Conservation (phyloP, 2,329 filamentous ascomycete genomes). For the Cladosporium oxysporum region DNA sequence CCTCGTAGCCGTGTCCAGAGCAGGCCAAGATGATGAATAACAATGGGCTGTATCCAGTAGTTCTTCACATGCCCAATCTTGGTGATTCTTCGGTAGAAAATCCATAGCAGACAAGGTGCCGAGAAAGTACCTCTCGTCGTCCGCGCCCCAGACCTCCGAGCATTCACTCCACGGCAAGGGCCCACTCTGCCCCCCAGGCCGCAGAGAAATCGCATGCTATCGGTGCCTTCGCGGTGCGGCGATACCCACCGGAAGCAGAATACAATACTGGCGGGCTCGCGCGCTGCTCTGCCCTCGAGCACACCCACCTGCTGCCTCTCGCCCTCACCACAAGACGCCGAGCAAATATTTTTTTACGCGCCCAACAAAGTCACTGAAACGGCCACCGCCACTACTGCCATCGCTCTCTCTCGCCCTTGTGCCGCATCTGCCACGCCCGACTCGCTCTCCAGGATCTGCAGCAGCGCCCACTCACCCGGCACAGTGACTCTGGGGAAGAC, state of each 20-base stretch:
- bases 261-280: background rate
- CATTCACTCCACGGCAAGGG: constrained; percentile 14
- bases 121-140: constrained; percentile 15
- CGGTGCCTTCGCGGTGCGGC: constrained; percentile 18
- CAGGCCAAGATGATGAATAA: background rate
- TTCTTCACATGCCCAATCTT: constrained; percentile 14
- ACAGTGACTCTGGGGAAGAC: constrained; percentile 16
- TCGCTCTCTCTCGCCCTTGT: background rate
- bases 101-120: constrained; percentile 1
- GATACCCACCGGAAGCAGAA: constrained; percentile 12
- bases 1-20: background rate
- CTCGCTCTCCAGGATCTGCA: constrained; percentile 15
- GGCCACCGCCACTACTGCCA: background rate
- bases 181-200: constrained; percentile 10
- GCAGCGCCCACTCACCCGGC: constrained; percentile 1
- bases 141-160: constrained; percentile 16
- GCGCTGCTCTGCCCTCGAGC: constrained; percentile 10
- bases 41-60: background rate
- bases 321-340: background rate
- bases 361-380: background rate
- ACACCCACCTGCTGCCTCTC: background rate
- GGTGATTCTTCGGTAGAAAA: constrained; percentile 19
- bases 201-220: constrained; percentile 14
- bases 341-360: background rate
- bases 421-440: background rate